Base-by-base conservation (phyloP, 768 basidiomycete species). In the Candolleomyces efflorescens region DNA sequence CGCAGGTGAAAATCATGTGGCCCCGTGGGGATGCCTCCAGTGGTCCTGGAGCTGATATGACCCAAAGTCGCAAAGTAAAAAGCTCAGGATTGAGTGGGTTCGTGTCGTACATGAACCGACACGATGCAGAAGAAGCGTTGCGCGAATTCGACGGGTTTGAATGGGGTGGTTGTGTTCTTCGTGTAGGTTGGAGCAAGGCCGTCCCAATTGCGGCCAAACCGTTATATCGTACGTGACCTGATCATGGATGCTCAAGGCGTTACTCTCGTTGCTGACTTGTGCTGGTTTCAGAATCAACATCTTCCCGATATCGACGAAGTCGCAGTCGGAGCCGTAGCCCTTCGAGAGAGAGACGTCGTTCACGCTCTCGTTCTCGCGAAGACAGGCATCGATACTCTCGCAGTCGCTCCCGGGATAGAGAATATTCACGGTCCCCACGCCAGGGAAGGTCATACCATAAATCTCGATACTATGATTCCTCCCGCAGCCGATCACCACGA, bases 141-240 rank as follows among this genome's bases (percentile, higher is more conserved):
- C 86, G 89, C 23, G 90, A 96, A 67, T 82, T 92, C 55, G 97
- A 99, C 64, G 94, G 95, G 2, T 85, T 87, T 59, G 93, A 97
- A 45, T 99, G 96, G 97, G 92, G 91, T 57, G 95, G 95, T 6
- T 90, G 82, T 39, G 70, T 92, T 20, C 74, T 99, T 3, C 80
- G 92, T 13, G 92, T 95, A 5, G 94, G 94, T 13, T 99, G 96
- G 95, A 96, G 96, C 68, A 98, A 98, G 73, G 92, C 95, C 1
- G 91, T 98, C 5, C 90, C 94, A 15, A 76, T 97, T 46, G 92
- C 89, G 27, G 74, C 81, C 1, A 89, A 86, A 69, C 79, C 87
- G 60, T 79, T 86, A 78, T 98, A 92, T 75, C 85, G 96, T 97
- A 59, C 64, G 64, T 58, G 23, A 24, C 36, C 24, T 47, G 22